These are phyloP conservation scores for Helicostylum pulchrum DNA, from an alignment of 192 early-diverging fungal species.

Conservation along the genomic window DNA sequence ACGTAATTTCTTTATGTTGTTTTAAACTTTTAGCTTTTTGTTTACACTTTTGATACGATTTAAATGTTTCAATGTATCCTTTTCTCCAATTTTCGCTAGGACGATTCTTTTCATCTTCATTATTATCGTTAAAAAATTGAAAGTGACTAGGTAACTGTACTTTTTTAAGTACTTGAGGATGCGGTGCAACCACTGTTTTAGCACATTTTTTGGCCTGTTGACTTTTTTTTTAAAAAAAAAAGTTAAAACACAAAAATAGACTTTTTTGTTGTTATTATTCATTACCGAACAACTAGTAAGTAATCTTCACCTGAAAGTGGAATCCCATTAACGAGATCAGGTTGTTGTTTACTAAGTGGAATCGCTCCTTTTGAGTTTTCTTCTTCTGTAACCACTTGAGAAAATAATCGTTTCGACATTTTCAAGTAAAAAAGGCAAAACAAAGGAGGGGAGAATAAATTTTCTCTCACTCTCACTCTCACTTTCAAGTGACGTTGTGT, in stretches of 20 bases:
- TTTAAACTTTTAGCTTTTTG: constrained; percentile 3
- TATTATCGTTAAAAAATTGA: background rate
- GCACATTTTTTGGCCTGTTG: constrained; percentile 13
- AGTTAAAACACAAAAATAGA: background rate
- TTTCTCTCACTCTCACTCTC: too few relatives aligned
- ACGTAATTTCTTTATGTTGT: background rate
- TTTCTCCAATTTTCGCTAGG: background rate
- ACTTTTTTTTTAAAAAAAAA: background rate
- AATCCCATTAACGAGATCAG: constrained; percentile 9
- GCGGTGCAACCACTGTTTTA: constrained; percentile 11
- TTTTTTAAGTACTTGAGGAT: constrained; percentile 2
- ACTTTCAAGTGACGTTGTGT: too few relatives aligned
- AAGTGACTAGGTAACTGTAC: background rate
- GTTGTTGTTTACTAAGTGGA: constrained; percentile 6
- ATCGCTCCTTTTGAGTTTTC: constrained; percentile 6
- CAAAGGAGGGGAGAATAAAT: background rate
- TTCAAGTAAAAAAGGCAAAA: background rate
- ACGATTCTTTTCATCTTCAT: background rate
- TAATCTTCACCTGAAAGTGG: constrained; percentile 34
- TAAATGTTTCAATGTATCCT: background rate
- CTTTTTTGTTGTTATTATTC: background rate
- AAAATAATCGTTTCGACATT: constrained; percentile 6
- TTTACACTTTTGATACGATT: background rate
- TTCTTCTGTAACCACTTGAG: background rate
- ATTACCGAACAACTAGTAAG: constrained; percentile 29